phyloP scores from a whole-genome alignment of 169 alveolate species.

The Fabrea salina region DNA sequence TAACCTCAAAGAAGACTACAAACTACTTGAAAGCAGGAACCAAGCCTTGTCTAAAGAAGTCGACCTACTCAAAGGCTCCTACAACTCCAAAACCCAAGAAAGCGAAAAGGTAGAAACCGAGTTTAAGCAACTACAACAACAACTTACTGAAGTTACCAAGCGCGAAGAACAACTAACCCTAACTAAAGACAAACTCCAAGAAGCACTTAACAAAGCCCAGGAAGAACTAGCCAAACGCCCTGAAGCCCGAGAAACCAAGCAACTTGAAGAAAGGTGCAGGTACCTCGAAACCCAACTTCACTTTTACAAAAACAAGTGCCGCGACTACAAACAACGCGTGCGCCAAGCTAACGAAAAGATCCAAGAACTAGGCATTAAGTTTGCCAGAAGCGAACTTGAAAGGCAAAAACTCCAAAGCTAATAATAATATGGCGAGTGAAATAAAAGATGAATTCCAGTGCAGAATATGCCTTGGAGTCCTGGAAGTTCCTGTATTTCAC shows the following conservation, averaged over 20 bases:
- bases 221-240: too few relatives aligned
- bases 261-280: too few relatives aligned
- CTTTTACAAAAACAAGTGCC: not conserved
- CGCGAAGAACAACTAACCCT: too few relatives aligned
- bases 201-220: too few relatives aligned
- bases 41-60: not conserved
- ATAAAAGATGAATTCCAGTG: not conserved
- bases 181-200: too few relatives aligned
- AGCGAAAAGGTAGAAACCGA: not conserved
- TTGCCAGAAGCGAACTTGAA: conserved; percentile 16
- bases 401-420: conserved; percentile 25
- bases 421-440: not conserved
- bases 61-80: not conserved
- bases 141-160: not conserved
- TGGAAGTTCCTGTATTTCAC: not conserved
- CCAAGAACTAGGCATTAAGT: conserved; percentile 18
- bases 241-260: too few relatives aligned
- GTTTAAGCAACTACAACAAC: not conserved
- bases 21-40: not conserved
- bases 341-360: conserved; percentile 20
- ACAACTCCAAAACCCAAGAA: not conserved
- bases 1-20: conserved; percentile 4
- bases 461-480: not conserved
- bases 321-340: conserved; percentile 23
- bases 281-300: not conserved